A percentile compares a stretch with the other conserved stretches of the same genome.
phyloP scores from a whole-genome alignment of 495 filamentous ascomycete genomes.

The Talaromyces thailandensis region DNA sequence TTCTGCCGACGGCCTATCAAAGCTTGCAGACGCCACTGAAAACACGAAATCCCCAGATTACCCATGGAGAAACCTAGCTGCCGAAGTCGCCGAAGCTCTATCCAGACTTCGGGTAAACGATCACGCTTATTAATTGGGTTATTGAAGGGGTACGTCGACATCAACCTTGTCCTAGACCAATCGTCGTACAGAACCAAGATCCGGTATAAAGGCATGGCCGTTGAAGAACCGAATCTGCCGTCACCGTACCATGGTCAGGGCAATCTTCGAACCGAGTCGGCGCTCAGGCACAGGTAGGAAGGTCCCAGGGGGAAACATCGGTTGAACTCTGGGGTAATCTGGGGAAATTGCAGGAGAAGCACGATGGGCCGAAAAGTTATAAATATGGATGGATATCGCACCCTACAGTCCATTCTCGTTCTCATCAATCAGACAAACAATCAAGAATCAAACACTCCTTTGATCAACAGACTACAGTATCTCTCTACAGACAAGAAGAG shows the following conservation, averaged over 20 bases:
- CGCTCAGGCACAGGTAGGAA: neutral
- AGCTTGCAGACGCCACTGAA: neutral
- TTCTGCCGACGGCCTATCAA: neutral
- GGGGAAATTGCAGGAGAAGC: neutral
- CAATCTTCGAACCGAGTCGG: neutral
- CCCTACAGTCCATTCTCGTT: neutral
- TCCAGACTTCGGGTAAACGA: neutral
- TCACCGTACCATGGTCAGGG: neutral
- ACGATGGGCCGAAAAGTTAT: neutral
- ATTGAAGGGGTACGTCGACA: neutral
- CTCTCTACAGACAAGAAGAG: neutral
- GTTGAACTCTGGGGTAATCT: neutral
- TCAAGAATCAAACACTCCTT: neutral
- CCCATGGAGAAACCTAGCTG: neutral
- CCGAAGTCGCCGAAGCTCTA: neutral
- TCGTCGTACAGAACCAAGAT: neutral
- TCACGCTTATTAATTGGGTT: neutral
- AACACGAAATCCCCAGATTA: neutral
- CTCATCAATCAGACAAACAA: slow-evolving; percentile 1
- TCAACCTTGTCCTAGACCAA: neutral
- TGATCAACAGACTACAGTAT: neutral
- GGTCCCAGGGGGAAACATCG: neutral
- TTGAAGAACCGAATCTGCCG: neutral
- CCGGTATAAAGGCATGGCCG: neutral
- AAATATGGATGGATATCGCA: neutral